Conservation (phyloP, 805 yeast genomes). For the Candida ponderosae region DNA sequence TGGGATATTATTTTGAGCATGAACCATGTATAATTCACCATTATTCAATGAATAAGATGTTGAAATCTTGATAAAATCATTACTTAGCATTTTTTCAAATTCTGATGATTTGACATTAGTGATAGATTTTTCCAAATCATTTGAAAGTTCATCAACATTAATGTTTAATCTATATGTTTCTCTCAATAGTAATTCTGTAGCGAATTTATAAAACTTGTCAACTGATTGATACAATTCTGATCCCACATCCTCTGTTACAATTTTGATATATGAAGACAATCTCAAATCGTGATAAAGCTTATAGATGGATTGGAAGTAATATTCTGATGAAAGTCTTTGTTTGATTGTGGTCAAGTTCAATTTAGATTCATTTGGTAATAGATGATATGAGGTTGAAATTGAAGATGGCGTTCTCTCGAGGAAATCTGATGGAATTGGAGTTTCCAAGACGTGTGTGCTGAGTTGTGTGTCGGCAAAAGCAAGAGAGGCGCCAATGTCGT, state of each 20-base stretch:
- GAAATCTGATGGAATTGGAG: neutral
- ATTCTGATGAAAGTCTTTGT: conserved; percentile 27
- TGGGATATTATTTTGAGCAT: conserved; percentile 61
- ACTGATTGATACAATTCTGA: conserved; percentile 39
- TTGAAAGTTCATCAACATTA: conserved; percentile 8
- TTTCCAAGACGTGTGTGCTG: neutral
- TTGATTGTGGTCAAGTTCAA: conserved; percentile 26
- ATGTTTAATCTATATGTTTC: conserved; percentile 45
- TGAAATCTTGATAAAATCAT: conserved; percentile 56
- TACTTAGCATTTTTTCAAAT: conserved; percentile 30
- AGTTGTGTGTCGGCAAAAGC: too few relatives aligned
- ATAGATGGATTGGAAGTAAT: conserved; percentile 37
- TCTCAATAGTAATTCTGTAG: conserved; percentile 55
- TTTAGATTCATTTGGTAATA: neutral
- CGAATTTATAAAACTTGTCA: conserved; percentile 55
- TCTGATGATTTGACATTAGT: conserved; percentile 17
- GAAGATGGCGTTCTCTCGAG: conserved; percentile 1
- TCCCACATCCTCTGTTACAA: conserved; percentile 42
- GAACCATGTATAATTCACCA: conserved; percentile 57
- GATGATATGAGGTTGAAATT: neutral
- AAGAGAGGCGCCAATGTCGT: too few relatives aligned
- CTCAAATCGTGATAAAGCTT: conserved; percentile 61
- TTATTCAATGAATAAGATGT: conserved; percentile 41
- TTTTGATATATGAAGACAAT: conserved; percentile 40
- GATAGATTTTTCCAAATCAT: conserved; percentile 10